These are phyloP conservation scores for Stentor coeruleus DNA, from an alignment of 73 alveolate species.

Conservation along the genomic window DNA sequence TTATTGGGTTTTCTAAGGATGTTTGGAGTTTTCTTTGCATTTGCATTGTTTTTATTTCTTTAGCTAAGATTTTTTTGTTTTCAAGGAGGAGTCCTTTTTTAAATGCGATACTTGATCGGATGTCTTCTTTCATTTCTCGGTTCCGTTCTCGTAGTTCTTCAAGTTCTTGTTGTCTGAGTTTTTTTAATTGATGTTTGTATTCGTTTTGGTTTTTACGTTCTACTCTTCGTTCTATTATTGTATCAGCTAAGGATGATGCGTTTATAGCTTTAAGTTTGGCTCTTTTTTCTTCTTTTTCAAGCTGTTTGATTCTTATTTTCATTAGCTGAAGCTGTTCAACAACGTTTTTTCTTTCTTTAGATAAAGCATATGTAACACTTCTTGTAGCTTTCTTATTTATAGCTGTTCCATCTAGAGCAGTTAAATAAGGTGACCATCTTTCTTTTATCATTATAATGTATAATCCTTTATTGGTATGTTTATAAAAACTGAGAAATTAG, in stretches of 20 bases:
- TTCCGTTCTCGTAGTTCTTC: neutral
- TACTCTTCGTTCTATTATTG: neutral
- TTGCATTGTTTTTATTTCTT: neutral
- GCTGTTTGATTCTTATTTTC: neutral
- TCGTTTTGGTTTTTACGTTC: neutral
- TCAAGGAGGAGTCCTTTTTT: neutral
- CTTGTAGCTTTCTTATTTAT: neutral
- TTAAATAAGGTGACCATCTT: neutral
- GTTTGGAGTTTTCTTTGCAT: neutral
- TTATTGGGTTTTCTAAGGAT: neutral
- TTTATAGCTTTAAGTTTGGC: neutral
- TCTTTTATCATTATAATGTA: neutral
- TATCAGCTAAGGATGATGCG: neutral
- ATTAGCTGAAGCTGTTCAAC: neutral
- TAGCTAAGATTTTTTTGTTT: neutral
- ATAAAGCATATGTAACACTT: neutral
- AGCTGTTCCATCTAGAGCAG: neutral
- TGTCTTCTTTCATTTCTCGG: neutral
- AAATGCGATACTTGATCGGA: no score
- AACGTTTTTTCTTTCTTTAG: neutral
- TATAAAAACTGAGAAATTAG: no score
- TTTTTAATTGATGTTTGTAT: neutral
- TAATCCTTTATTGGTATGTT: no score
- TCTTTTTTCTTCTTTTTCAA: neutral
- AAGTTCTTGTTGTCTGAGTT: neutral